phyloP scores from a whole-genome alignment of 1,139 yeast genomes.

The Taphrina sp. region DNA sequence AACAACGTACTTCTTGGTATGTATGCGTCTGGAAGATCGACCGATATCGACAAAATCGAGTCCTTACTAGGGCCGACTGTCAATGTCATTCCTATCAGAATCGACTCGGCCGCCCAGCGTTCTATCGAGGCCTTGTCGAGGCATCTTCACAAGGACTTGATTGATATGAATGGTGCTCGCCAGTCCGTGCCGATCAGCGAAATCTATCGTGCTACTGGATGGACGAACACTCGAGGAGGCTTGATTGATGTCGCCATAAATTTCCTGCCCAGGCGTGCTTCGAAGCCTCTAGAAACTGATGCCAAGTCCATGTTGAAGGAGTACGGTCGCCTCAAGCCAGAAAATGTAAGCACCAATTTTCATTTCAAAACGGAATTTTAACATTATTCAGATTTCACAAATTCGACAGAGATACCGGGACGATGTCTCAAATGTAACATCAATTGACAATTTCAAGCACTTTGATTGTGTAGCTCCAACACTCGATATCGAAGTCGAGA shows the following conservation, averaged over 20 bases:
- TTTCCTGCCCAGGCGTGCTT: conserved; percentile 6
- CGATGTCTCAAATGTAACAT: conserved; percentile 2
- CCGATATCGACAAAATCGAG: conserved; percentile 27
- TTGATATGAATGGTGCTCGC: conserved; percentile 21
- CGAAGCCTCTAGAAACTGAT: neutral
- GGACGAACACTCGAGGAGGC: conserved; percentile 2
- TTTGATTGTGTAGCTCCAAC: neutral
- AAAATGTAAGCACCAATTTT: neutral
- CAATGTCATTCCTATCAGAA: conserved; percentile 39
- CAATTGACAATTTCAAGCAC: conserved; percentile 1
- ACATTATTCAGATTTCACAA: neutral
- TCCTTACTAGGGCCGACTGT: conserved; percentile 37
- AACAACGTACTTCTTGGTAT: conserved; percentile 36
- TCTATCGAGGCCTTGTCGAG: conserved; percentile 13
- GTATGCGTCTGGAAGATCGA: conserved; percentile 40
- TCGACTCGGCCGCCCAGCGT: neutral
- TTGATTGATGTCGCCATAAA: conserved; percentile 18
- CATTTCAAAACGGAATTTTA: conserved; percentile 13
- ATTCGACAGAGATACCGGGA: conserved; percentile 8
- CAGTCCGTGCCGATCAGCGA: conserved; percentile 13
- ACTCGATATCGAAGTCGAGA: conserved; percentile 38
- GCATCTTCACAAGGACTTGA: conserved; percentile 2
- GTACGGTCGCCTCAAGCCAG: neutral
- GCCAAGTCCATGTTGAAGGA: neutral
- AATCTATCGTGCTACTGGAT: neutral